Evolutionary conservation across 768 basidiomycete species (phyloP).

Genomic region (Tubosaeta sp.): DNA sequence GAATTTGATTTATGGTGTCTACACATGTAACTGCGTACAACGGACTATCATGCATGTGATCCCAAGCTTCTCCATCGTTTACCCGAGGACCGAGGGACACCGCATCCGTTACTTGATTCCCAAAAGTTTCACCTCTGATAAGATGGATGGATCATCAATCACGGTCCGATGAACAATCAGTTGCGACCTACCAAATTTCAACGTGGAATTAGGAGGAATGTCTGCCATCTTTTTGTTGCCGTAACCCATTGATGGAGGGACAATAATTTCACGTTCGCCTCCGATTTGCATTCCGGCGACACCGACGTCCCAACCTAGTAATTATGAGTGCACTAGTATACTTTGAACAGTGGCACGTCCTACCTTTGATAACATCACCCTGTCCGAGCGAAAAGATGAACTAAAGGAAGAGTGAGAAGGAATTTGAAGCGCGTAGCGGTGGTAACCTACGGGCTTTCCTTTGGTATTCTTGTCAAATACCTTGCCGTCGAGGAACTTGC

Average conservation of each 20-base stretch:
- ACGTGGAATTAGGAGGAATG: conserved; percentile 79
- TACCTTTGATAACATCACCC: conserved; percentile 91
- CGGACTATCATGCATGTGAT: conserved; percentile 18
- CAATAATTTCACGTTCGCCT: conserved; percentile 77
- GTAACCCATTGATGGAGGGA: conserved; percentile 69
- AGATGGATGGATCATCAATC: conserved; percentile 9
- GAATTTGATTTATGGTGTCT: conserved; percentile 27
- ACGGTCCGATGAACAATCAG: neutral
- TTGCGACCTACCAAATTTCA: conserved; percentile 66
- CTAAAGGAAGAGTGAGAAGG: conserved; percentile 29
- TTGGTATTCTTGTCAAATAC: conserved; percentile 77
- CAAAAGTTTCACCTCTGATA: conserved; percentile 67
- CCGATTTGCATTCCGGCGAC: conserved; percentile 88
- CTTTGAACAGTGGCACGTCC: conserved; percentile 6
- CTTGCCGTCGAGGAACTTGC: conserved; percentile 75
- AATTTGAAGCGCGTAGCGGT: conserved; percentile 6
- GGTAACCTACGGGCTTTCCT: conserved; percentile 72
- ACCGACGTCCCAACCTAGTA: conserved; percentile 84
- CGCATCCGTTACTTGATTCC: conserved; percentile 49
- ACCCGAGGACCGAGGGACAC: conserved; percentile 12
- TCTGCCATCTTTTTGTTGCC: conserved; percentile 55
- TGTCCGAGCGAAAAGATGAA: conserved; percentile 77
- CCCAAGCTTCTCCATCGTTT: conserved; percentile 3
- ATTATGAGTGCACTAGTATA: conserved; percentile 1
- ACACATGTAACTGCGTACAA: conserved; percentile 12